phyloP scores from a whole-genome alignment of 2,329 filamentous ascomycete genomes.

The Colletotrichum kahawae region DNA sequence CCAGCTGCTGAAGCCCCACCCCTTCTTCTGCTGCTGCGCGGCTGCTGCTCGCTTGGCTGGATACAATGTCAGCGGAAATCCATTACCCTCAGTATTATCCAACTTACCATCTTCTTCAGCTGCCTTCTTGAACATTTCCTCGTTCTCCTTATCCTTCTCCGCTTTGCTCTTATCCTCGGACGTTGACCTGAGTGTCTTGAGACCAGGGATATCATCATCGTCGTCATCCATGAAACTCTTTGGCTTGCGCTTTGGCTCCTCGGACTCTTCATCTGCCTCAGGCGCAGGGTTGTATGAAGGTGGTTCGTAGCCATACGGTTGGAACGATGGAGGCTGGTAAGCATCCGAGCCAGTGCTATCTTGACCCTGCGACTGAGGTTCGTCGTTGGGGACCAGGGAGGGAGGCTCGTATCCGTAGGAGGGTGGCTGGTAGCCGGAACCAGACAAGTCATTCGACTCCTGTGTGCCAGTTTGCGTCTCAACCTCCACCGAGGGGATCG shows the following conservation, averaged over 20 bases:
- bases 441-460: conserved; percentile 18
- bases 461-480: neutral
- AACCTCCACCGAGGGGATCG: neutral
- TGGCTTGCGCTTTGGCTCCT: conserved; percentile 68
- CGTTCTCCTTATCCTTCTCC: conserved; percentile 78
- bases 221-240: conserved; percentile 85
- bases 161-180: conserved; percentile 65
- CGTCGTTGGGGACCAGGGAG: conserved; percentile 37
- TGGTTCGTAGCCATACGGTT: conserved; percentile 63
- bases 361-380: conserved; percentile 27
- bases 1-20: conserved; percentile 87
- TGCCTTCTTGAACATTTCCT: conserved; percentile 84
- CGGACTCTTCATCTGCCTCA: conserved; percentile 52
- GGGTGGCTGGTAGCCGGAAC: conserved; percentile 48
- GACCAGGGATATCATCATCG: conserved; percentile 68
- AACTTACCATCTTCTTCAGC: conserved; percentile 75
- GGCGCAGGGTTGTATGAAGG: conserved; percentile 61
- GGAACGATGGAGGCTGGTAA: conserved; percentile 68
- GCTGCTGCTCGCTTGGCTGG: conserved; percentile 65
- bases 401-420: conserved; percentile 59
- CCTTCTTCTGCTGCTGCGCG: conserved; percentile 59
- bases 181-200: conserved; percentile 38
- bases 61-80: conserved; percentile 18
- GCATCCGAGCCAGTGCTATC: conserved; percentile 41
- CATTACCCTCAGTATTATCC: neutral